Base-by-base conservation (phyloP, 2,329 filamentous ascomycete species). In the Trichoderma atrobrunneum region DNA sequence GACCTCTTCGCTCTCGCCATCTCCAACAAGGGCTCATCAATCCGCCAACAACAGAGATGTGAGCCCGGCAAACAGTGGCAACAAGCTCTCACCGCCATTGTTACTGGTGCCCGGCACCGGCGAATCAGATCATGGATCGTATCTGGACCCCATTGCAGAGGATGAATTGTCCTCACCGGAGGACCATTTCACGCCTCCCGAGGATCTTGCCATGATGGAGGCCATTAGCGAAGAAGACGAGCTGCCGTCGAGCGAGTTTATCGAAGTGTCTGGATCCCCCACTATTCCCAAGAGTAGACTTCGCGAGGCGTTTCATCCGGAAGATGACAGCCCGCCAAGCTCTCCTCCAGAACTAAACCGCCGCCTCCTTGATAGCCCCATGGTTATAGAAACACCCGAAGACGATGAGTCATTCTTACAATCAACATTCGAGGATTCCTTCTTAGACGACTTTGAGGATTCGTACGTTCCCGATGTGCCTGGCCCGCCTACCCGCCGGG, bases 391-490 rank as follows among this genome's bases (percentile, higher is more conserved):
- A 51, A 76, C 82, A 8, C 80, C 82, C 5, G 81, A 84, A 54
- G 80, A 83, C 24, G 82, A 83, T 10, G 83, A 82, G 16, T 80
- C 76, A 24, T 74, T 78, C 28, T 83, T 82, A 3, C 83, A 81
- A 48, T 84, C 83, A 14, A 83, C 84, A 0, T 75, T 84, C 7
- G 82, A 85, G 26, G 81, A 83, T 34, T 85, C 85, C 0, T 85
- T 84, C 28, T 74, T 82, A 5, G 84, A 86, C n/a, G 85, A 85
- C 48, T 83, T 83, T 28, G 86, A 88, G 12, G 82, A 84, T 61
- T 80, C 81, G 0, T 77, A 80, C 59, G 80, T 80, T 5, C 74
- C 79, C 0, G 81, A 82, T 68, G 70, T 78, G 3, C 66, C 66
- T 26, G 72, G 75, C 28, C 70, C 76, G 3, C 75, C 76, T 34